Evolutionary conservation across 306 rosid species (phyloP), one percentile per base, ranked within the genome.

Genomic region (Aeschynomene evenia): DNA sequence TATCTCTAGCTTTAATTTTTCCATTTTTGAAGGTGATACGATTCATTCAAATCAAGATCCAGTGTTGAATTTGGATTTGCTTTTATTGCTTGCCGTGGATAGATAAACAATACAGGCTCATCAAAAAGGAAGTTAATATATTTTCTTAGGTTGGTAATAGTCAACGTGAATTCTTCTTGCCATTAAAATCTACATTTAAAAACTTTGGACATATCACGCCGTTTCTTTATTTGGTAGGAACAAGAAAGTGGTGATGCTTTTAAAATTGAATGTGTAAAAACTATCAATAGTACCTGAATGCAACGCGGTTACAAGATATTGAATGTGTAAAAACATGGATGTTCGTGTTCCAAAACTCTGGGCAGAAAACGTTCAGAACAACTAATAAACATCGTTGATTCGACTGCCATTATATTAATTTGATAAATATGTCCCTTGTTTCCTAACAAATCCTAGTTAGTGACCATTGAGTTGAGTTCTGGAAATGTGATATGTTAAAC

Each of bases 371-470:
- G 36, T 26, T 46, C 11, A 28, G 26, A 76, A 60, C 16, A 13
- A 45, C 28, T 4, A 62, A 40, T 4, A 55, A 59, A 43, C 60
- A 52, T 39, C 0, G 23, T 11, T 34, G 36, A 82, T 66, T 66
- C 19, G 74, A 78, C 4, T 50, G 46, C 3, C 4, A 66, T 40
- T 54, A 73, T 51, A 77, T 28, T 0, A n/a, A 53, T 46, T 71
- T 63, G 66, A 66, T 57, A 77, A 69, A 33, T 54, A 63, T 65
- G 83, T 63, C 65, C 65, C 12, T 37, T 18, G 55, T 12, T 54
- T 42, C 36, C 19, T 24, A 26, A 46, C 33, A 78, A 65, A 45
- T 37, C 14, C 12, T 54, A 29, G 64, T 49, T 31, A 36, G 50
- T 67, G 37, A 28, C 37, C 20, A 49, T 72, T 33, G 43, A 58